These are phyloP conservation scores for Coemansia guatemalensis DNA, from an alignment of 192 early-diverging fungal species.

Conservation along the genomic window DNA sequence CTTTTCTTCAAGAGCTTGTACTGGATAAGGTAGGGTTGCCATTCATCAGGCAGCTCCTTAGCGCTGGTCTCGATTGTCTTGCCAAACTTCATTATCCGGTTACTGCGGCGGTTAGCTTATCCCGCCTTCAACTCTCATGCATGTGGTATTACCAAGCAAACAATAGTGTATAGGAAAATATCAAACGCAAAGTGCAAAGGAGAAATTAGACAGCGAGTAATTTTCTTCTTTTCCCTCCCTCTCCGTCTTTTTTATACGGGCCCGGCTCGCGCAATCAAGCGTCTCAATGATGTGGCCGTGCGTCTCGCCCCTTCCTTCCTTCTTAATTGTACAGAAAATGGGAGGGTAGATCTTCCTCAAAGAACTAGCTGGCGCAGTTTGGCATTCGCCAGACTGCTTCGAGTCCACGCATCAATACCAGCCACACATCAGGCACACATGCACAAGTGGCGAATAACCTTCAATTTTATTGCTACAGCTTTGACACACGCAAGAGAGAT, in stretches of 20 bases:
- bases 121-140: neutral
- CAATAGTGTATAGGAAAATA: neutral
- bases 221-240: neutral
- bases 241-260: neutral
- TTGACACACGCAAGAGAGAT: neutral
- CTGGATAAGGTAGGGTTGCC: slow-evolving; percentile 73
- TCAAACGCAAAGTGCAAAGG: neutral
- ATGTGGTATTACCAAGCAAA: neutral
- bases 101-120: neutral
- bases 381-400: neutral
- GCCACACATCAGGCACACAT: neutral
- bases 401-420: neutral
- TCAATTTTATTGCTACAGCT: neutral
- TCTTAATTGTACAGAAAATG: neutral
- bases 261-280: neutral
- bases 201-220: neutral
- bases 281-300: neutral
- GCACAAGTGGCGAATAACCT: neutral
- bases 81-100: slow-evolving; percentile 69
- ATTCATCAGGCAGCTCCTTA: slow-evolving; percentile 67
- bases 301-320: neutral
- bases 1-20: slow-evolving; percentile 75
- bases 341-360: neutral
- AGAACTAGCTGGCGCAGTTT: neutral
- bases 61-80: slow-evolving; percentile 66